These are phyloP conservation scores for Alternaria sp. DNA, from an alignment of 2,329 filamentous ascomycete species.

Conservation along the genomic window DNA sequence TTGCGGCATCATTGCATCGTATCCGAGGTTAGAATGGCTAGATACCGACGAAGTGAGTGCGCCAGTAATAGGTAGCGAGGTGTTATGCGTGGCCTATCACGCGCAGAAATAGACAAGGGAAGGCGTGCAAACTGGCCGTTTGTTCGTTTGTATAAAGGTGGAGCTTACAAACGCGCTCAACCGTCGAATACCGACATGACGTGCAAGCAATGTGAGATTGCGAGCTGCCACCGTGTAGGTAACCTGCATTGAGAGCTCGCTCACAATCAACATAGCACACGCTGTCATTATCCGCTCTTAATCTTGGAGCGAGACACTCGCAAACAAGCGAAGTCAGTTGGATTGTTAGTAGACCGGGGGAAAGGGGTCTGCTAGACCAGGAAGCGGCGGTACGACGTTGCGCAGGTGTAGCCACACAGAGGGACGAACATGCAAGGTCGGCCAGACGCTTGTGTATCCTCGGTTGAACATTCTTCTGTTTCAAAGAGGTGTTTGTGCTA, in stretches of 20 bases:
- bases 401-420: slow-evolving; percentile 11
- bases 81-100: not conserved
- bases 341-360: slow-evolving; percentile 16
- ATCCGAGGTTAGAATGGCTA: slow-evolving; percentile 6
- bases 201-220: slow-evolving; percentile 26
- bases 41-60: slow-evolving; percentile 12
- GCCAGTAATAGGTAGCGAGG: not conserved
- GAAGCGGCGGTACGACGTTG: slow-evolving; percentile 26
- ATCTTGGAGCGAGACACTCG: slow-evolving; percentile 7
- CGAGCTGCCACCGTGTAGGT: slow-evolving; percentile 1
- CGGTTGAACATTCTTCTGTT: slow-evolving; percentile 10
- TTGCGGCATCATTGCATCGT: slow-evolving; percentile 38
- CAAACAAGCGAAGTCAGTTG: slow-evolving; percentile 15
- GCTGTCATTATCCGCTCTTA: slow-evolving; percentile 25
- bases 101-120: not conserved
- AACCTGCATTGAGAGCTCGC: slow-evolving; percentile 15
- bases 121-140: slow-evolving; percentile 6
- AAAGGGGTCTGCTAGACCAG: slow-evolving; percentile 9
- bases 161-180: not conserved
- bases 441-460: slow-evolving; percentile 16
- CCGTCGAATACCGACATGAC: slow-evolving; percentile 18
- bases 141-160: slow-evolving; percentile 7
- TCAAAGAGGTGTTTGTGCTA: slow-evolving; percentile 14
- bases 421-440: slow-evolving; percentile 24
- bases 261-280: slow-evolving; percentile 13